Conservation (phyloP, 208 protist genomes). For the Acanthamoeba castellanii region DNA sequence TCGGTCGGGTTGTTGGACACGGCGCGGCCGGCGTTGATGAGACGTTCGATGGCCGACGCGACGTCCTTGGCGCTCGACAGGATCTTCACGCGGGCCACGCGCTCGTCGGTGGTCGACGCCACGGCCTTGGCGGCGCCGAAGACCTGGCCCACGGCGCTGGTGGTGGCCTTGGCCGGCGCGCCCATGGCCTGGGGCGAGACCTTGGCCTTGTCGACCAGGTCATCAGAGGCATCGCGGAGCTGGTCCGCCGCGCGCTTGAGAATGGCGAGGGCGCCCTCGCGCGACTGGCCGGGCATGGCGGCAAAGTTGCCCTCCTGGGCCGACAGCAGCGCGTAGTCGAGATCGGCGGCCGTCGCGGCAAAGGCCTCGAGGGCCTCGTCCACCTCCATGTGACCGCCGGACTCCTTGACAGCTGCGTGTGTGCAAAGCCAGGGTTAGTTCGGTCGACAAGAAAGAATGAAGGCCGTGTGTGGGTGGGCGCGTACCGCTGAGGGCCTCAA, state of each 20-base stretch:
- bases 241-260: conserved; percentile 49
- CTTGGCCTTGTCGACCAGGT: conserved; percentile 70
- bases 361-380: conserved; percentile 75
- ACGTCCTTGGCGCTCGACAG: conserved; percentile 62
- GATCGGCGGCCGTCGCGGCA: conserved; percentile 58
- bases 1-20: conserved; percentile 74
- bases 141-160: conserved; percentile 51
- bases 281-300: conserved; percentile 58
- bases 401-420: conserved; percentile 69
- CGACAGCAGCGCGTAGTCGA: conserved; percentile 72
- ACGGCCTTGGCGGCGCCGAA: conserved; percentile 75
- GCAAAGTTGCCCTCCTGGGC: conserved; percentile 72
- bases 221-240: conserved; percentile 29
- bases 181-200: conserved; percentile 75
- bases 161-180: conserved; percentile 72
- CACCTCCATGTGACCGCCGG: conserved; percentile 75
- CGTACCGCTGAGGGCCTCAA: conserved; percentile 71
- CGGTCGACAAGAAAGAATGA: neutral
- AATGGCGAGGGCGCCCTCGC: conserved; percentile 49
- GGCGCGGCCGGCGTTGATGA: conserved; percentile 75
- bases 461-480: neutral
- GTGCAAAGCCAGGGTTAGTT: neutral
- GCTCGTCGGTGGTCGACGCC: conserved; percentile 72
- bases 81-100: conserved; percentile 56
- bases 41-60: conserved; percentile 31